phyloP scores from a whole-genome alignment of 768 basidiomycete genomes.

The Naganishia friedmannii region DNA sequence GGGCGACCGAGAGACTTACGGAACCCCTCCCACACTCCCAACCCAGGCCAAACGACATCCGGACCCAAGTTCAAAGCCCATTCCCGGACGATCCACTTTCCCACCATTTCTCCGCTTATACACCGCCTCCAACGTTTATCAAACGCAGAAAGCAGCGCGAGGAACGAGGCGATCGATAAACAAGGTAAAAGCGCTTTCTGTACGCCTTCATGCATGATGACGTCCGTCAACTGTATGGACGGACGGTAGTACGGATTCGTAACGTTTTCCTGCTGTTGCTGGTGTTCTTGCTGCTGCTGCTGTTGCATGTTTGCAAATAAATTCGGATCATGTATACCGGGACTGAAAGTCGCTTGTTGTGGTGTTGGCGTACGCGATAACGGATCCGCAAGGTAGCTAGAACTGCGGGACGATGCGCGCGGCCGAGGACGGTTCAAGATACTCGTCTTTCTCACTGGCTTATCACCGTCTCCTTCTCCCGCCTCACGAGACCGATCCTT shows the following conservation, averaged over 20 bases:
- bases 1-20: constrained; percentile 36
- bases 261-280: not conserved
- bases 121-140: constrained; percentile 35
- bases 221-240: not conserved
- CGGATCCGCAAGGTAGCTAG: not conserved
- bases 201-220: constrained; percentile 26
- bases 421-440: constrained; percentile 29
- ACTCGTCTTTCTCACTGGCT: constrained; percentile 17
- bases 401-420: constrained; percentile 3
- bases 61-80: constrained; percentile 42
- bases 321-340: constrained; percentile 5
- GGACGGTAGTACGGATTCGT: constrained; percentile 21
- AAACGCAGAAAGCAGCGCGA: constrained; percentile 41
- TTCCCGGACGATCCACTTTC: constrained; percentile 45
- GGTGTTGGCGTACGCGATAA: constrained; percentile 14
- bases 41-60: constrained; percentile 45
- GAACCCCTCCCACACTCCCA: constrained; percentile 51
- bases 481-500: not conserved
- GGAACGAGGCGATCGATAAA: constrained; percentile 46
- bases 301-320: not conserved
- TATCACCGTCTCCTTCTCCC: not conserved
- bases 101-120: constrained; percentile 48
- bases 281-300: too few relatives aligned
- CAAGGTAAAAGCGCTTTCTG: constrained; percentile 36
- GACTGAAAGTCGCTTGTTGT: constrained; percentile 7